Evolutionary conservation across 1,284 basidiomycete genomes (phyloP).

Genomic region (Cystobasidium slooffiae): DNA sequence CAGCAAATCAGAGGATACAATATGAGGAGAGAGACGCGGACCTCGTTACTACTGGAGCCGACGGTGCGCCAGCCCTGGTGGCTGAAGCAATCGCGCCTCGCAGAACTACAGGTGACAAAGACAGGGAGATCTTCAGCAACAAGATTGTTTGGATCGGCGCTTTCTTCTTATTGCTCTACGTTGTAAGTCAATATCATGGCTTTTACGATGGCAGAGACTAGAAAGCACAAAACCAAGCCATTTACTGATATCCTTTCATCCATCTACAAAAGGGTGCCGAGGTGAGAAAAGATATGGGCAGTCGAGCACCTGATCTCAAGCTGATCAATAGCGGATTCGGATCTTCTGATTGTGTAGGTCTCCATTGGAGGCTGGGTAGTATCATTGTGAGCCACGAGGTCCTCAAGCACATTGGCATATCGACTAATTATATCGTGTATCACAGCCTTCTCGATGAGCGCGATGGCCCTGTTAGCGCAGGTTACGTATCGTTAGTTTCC

Average conservation of each 20-base stretch:
- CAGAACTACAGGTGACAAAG: constrained; percentile 17
- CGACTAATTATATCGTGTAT: neutral
- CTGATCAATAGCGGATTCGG: no score
- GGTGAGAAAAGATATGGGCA: neutral
- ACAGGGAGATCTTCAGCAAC: constrained; percentile 27
- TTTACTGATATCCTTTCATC: neutral
- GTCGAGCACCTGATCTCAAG: no score
- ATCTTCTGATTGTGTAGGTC: neutral
- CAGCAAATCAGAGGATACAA: neutral
- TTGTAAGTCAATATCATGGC: constrained; percentile 1
- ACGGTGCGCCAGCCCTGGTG: constrained; percentile 14
- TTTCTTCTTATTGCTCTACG: constrained; percentile 35
- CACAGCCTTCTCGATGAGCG: constrained; percentile 37
- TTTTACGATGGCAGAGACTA: neutral
- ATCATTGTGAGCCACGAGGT: neutral
- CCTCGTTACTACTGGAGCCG: constrained; percentile 9
- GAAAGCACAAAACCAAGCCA: neutral
- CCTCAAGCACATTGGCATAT: neutral
- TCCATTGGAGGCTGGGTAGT: constrained; percentile 46
- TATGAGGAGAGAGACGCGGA: neutral
- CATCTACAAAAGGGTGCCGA: constrained; percentile 16
- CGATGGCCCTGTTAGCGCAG: constrained; percentile 34
- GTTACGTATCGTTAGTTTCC: constrained; percentile 42
- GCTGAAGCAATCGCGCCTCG: neutral
- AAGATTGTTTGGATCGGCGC: constrained; percentile 28